Conservation (phyloP, 371 early-diverging fungal genomes). For the Rhizopus arrhizus region DNA sequence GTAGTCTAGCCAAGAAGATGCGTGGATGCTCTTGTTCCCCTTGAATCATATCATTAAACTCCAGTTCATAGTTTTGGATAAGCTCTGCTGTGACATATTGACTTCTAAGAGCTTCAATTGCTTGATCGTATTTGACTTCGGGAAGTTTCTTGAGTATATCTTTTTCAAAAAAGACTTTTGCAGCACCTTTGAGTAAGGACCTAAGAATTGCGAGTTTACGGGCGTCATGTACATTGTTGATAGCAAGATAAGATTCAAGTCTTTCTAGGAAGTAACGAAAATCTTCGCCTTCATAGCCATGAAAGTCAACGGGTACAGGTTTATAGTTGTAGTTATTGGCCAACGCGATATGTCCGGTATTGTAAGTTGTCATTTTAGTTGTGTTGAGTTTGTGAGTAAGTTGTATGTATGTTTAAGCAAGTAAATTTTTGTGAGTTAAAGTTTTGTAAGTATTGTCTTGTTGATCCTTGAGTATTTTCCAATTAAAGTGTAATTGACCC, state of each 20-base stretch:
- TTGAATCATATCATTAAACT: background rate
- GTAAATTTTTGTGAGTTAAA: too few relatives aligned
- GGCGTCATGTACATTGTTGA: background rate
- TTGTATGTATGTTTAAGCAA: too few relatives aligned
- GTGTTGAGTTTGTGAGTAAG: too few relatives aligned
- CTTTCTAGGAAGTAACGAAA: slow-evolving; percentile 13
- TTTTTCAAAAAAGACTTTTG: too few relatives aligned
- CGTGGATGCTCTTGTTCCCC: background rate
- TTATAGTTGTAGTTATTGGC: too few relatives aligned
- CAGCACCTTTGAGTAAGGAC: slow-evolving; percentile 5
- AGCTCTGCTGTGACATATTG: slow-evolving; percentile 7
- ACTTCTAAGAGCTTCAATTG: background rate
- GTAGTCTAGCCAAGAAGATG: slow-evolving; percentile 1
- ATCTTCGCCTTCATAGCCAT: slow-evolving; percentile 20
- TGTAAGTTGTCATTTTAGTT: too few relatives aligned
- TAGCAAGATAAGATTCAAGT: slow-evolving; percentile 13
- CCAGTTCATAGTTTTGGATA: background rate
- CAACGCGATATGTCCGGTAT: too few relatives aligned
- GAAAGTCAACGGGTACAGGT: slow-evolving; percentile 5
- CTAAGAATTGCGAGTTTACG: slow-evolving; percentile 3
- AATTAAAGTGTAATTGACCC: too few relatives aligned
- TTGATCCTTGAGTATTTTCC: too few relatives aligned
- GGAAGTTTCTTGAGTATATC: too few relatives aligned
- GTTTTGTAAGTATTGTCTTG: too few relatives aligned
- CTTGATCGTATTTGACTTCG: background rate